Evolutionary conservation across 2,329 filamentous ascomycete genomes (phyloP).

Genomic region (Epichloe festucae): DNA sequence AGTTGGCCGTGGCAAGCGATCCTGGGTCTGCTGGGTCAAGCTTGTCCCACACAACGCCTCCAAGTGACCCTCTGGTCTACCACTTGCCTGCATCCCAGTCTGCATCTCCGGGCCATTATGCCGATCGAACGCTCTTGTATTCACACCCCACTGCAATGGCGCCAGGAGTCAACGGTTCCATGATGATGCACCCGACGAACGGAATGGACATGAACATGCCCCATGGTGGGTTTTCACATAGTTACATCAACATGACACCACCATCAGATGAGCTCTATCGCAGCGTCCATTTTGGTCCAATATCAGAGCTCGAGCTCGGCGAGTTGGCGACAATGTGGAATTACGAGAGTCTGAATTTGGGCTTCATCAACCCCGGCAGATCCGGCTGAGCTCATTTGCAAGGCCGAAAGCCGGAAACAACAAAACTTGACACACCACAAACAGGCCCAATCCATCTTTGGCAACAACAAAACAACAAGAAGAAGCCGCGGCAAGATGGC

Average conservation of each 20-base stretch:
- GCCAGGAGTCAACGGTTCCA: not conserved
- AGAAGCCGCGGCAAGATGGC: too few relatives aligned
- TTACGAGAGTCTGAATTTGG: slow-evolving; percentile 20
- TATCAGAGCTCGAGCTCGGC: slow-evolving; percentile 21
- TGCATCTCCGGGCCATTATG: not conserved
- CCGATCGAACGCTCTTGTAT: not conserved
- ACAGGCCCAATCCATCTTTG: not conserved
- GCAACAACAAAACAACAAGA: not conserved
- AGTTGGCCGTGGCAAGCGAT: slow-evolving; percentile 1
- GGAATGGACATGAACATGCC: not conserved
- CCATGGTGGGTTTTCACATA: not conserved
- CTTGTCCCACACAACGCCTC: slow-evolving; percentile 5
- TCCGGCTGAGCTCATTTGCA: not conserved
- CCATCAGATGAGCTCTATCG: slow-evolving; percentile 7
- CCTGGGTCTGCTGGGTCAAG: not conserved
- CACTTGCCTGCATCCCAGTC: not conserved
- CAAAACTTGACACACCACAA: not conserved
- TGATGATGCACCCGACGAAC: slow-evolving; percentile 1
- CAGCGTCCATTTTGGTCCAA: slow-evolving; percentile 12
- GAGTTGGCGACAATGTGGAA: slow-evolving; percentile 21
- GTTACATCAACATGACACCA: slow-evolving; percentile 7
- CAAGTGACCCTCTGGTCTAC: not conserved
- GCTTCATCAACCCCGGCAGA: slow-evolving; percentile 15
- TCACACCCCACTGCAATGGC: not conserved
- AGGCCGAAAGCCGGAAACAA: not conserved